Evolutionary conservation across 2,329 filamentous ascomycete species (phyloP).

Genomic region (Ophiostoma quercus): DNA sequence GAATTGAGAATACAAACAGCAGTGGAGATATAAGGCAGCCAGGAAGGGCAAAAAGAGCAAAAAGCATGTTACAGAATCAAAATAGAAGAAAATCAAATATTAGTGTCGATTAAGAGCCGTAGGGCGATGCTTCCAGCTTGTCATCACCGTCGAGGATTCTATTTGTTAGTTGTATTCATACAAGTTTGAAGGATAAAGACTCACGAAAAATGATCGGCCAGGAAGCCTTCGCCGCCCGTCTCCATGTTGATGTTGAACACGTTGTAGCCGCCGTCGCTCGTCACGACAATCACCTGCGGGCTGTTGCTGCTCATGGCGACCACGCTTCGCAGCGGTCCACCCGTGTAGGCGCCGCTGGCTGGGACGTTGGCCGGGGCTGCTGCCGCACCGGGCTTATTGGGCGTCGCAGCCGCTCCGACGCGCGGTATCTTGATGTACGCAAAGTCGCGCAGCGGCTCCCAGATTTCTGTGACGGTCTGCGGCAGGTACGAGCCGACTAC

Average conservation of each 20-base stretch:
- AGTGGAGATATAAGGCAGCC: not conserved
- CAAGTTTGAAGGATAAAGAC: too few species aligned
- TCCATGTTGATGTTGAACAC: constrained; percentile 95
- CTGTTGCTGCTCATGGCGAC: constrained; percentile 94
- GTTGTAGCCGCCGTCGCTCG: constrained; percentile 90
- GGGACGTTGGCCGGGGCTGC: constrained; percentile 26
- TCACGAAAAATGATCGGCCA: constrained; percentile 91
- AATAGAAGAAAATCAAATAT: not conserved
- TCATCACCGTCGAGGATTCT: constrained; percentile 54
- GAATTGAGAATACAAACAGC: not conserved
- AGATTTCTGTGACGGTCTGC: constrained; percentile 92
- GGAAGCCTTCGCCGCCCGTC: constrained; percentile 82
- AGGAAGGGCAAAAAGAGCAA: not conserved
- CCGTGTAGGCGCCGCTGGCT: constrained; percentile 23
- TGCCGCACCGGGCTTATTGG: constrained; percentile 29
- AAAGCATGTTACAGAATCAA: not conserved
- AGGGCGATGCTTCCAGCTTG: constrained; percentile 47
- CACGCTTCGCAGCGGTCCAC: constrained; percentile 73
- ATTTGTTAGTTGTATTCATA: constrained; percentile 15
- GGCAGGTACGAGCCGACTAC: constrained; percentile 89
- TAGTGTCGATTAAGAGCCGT: constrained; percentile 30
- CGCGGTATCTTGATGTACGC: constrained; percentile 92
- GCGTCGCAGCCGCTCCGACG: constrained; percentile 30
- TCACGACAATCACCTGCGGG: constrained; percentile 96
- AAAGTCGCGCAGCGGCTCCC: constrained; percentile 92